These are phyloP conservation scores for Pugionium dolabratum DNA, from an alignment of 345 rosid species.

Conservation along the genomic window DNA sequence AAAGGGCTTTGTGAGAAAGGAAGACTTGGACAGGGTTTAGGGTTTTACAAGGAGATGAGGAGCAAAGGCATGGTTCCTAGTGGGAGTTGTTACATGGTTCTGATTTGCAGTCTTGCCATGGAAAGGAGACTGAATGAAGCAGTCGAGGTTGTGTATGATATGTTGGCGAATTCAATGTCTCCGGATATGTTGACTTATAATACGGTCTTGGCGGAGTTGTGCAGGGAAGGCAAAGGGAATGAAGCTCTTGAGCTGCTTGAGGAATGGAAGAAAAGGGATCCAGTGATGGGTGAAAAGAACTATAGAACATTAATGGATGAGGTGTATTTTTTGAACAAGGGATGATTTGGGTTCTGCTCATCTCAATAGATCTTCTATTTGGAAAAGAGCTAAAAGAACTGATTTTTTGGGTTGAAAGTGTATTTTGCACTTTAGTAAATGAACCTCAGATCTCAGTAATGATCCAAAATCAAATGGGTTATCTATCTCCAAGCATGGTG, in stretches of 20 bases:
- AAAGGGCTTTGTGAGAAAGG: slow-evolving; percentile 38
- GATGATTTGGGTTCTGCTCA: slow-evolving; percentile 33
- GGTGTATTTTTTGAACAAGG: slow-evolving; percentile 48
- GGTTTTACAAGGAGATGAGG: slow-evolving; percentile 79
- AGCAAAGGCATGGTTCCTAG: slow-evolving; percentile 57
- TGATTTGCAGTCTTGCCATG: slow-evolving; percentile 82
- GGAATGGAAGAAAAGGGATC: slow-evolving; percentile 68
- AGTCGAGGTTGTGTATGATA: slow-evolving; percentile 51
- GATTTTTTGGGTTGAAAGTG: neutral
- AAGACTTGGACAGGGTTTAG: slow-evolving; percentile 62
- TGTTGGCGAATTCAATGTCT: slow-evolving; percentile 64
- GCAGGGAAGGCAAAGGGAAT: slow-evolving; percentile 62
- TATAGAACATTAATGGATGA: slow-evolving; percentile 58
- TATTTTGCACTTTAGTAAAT: neutral
- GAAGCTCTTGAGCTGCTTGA: slow-evolving; percentile 78
- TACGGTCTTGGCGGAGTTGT: slow-evolving; percentile 75
- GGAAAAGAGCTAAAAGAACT: neutral
- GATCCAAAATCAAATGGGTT: neutral
- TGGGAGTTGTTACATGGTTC: slow-evolving; percentile 65
- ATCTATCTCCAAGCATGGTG: too few relatives aligned
- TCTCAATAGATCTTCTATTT: neutral
- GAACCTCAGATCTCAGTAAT: neutral
- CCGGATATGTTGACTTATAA: slow-evolving; percentile 82
- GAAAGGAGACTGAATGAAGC: slow-evolving; percentile 59
- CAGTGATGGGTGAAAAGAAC: slow-evolving; percentile 67